Percentiles rank a stretch among this genome's conserved stretches.
phyloP scores from a whole-genome alignment of 2,329 filamentous ascomycete species.

The Exophiala lecanii-corni region DNA sequence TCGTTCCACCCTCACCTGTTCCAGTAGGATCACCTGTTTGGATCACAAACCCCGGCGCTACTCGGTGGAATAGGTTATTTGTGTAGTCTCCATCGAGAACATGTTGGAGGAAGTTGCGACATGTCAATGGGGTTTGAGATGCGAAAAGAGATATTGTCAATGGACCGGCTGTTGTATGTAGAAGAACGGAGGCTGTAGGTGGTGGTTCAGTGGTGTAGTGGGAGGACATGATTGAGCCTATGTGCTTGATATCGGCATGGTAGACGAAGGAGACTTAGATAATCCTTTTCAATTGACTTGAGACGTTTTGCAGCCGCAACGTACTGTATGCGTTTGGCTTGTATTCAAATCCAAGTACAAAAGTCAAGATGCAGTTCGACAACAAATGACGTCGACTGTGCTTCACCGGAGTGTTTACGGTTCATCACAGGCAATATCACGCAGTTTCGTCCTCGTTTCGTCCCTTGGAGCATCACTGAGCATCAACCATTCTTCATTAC shows the following conservation, averaged over 20 bases:
- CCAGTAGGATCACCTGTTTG: slow-evolving; percentile 94
- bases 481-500: too few species aligned
- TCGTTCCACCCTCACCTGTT: slow-evolving; percentile 71
- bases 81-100: slow-evolving; percentile 95
- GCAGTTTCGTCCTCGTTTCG: too few species aligned
- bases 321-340: too few species aligned
- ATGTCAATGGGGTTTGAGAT: slow-evolving; percentile 85
- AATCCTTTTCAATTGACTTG: slow-evolving; percentile 31
- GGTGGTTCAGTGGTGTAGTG: slow-evolving; percentile 94
- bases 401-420: too few species aligned
- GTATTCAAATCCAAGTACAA: too few species aligned
- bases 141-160: slow-evolving; percentile 90
- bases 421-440: too few species aligned
- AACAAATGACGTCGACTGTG: too few species aligned
- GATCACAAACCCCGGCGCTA: slow-evolving; percentile 86
- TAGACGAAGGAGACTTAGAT: not conserved
- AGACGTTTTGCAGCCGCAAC: slow-evolving; percentile 30
- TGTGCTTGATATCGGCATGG: not conserved
- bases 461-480: too few species aligned
- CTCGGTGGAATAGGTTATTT: slow-evolving; percentile 86
- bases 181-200: slow-evolving; percentile 83
- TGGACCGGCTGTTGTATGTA: slow-evolving; percentile 86
- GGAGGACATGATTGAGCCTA: slow-evolving; percentile 61
- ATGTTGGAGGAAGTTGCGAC: slow-evolving; percentile 92
- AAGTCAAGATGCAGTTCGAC: too few species aligned